Percentiles rank a stretch among this genome's conserved stretches.
Evolutionary conservation across 768 basidiomycete species (phyloP).

Genomic region (Russula ochroleuca): DNA sequence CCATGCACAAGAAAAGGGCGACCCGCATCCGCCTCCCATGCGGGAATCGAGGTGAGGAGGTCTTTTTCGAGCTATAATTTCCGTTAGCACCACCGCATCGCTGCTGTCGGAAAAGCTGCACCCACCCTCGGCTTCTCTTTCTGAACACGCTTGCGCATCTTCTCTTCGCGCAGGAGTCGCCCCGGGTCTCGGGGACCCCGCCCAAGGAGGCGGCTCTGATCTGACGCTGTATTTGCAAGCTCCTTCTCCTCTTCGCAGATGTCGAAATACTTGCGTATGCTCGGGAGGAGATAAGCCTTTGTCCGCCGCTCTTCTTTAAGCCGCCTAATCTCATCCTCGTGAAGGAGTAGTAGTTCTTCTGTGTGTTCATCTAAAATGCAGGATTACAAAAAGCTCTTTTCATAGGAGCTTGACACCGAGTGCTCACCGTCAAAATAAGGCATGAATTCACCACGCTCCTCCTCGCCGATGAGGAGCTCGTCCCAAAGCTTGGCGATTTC

Average conservation of each 20-base stretch:
- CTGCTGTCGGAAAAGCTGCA: slow-evolving; percentile 16
- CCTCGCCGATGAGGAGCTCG: slow-evolving; percentile 78
- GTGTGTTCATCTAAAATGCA: slow-evolving; percentile 68
- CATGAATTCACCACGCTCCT: slow-evolving; percentile 75
- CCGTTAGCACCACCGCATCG: not conserved
- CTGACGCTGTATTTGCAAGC: slow-evolving; percentile 71
- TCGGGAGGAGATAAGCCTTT: slow-evolving; percentile 70
- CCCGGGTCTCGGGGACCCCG: slow-evolving; percentile 82
- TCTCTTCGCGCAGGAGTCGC: slow-evolving; percentile 86
- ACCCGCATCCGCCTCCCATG: slow-evolving; percentile 78
- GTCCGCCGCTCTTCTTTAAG: slow-evolving; percentile 78
- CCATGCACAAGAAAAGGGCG: slow-evolving; percentile 83
- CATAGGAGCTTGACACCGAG: not conserved
- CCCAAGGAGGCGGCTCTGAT: slow-evolving; percentile 77
- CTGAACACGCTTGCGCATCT: slow-evolving; percentile 90
- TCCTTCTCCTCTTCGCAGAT: slow-evolving; percentile 89
- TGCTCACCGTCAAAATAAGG: slow-evolving; percentile 76
- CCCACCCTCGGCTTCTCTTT: slow-evolving; percentile 90
- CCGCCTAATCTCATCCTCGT: slow-evolving; percentile 78
- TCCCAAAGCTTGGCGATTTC: slow-evolving; percentile 84
- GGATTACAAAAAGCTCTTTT: not conserved
- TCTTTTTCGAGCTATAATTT: slow-evolving; percentile 77
- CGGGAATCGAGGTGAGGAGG: slow-evolving; percentile 67
- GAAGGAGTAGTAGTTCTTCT: slow-evolving; percentile 78
- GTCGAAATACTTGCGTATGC: slow-evolving; percentile 84